Evolutionary conservation across 148 eudicot species (phyloP), one percentile per base, ranked within the genome.

Genomic region (Polygonum aviculare): DNA sequence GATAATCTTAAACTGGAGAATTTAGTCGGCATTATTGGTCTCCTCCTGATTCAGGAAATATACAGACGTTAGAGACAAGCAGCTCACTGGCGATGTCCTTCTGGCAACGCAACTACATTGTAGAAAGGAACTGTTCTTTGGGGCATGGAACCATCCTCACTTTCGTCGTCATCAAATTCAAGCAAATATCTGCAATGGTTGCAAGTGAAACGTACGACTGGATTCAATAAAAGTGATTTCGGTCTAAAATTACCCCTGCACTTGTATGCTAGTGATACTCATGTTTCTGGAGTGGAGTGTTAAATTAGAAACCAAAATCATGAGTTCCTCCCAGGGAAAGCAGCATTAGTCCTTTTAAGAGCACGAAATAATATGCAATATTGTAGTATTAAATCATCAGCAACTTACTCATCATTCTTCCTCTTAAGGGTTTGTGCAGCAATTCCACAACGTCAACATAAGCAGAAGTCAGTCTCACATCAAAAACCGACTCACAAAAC

Each of bases 91-190:
- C 93, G 90, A 78, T 90, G 93, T 52, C 94, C 94, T 77, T 92
- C 96, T 7, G 97, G 99, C 75, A 92, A 91, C 54, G 90, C 84
- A 62, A 95, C 97, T 51, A 95, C 97, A 69, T 85, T 81, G 83
- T 90, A 82, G 82, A 87, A 95, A 75, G 99, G 93, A 47, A 95
- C 97, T 36, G 70, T 69, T 63, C 99, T 86, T 70, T 84, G 93
- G 36, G 99, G 99, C 91, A 95, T 85, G 26, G 90, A 87, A 63
- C 99, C 97, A 78, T 95, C 99, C 87, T 94, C 97, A 67, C 88
- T 74, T 84, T 95, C 99, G 55, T 95, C 99, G 47, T 91, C 99
- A 26, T 95, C 97, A 75, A 95, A 95, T 80, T 95, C 97, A 67
- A 95, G 83, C 35, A 87, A 76, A 74, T 91, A 93, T 72, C 98